Base-by-base conservation (phyloP, 1,284 basidiomycete species). In the Earliella scabrosa region DNA sequence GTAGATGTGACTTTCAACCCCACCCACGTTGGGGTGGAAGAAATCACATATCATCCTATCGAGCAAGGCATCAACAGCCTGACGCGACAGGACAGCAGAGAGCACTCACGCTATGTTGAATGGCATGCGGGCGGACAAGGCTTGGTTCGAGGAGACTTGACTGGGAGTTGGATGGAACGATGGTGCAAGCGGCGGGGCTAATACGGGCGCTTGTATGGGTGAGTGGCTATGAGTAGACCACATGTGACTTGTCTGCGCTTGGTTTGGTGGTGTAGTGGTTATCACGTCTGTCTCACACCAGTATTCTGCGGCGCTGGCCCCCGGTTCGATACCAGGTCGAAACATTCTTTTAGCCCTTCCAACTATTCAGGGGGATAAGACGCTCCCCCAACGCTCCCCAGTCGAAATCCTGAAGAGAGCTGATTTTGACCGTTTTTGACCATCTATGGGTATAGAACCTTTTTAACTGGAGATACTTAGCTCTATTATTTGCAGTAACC, bases 1-100 rank as follows among this genome's bases (percentile, higher is more conserved):
- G 75, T 95, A 98, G 48, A 98, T 96, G 73, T 98, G 95, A 60
- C 88, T 96, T 73, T 99, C 97, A 23, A 99, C 96, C 10, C 97
- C 97, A 23, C 97, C 97, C 2, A 97, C 90, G 60, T 88, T 84
- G 0, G 97, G 97, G 69, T 93, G 89, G 77, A 98, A 99, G 78
- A 98, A 99, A 74, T 99, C 97, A 45, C 89, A 94, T 45, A 98
- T 86, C 92, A 99, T 95, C 24, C 93, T 96, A 54, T n/a, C n/a
- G n/a, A n/a, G n/a, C 35, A 38, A 20, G n/a, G n/a, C 4, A 18
- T 38, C 36, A n/a, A 38, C 16, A 8, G n/a, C n/a, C n/a, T n/a
- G n/a, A n/a, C n/a, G n/a, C n/a, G n/a, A n/a, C n/a, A n/a, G n/a
- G n/a, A n/a, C n/a, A n/a, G n/a, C 13, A 7, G 29, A 31, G 6